A percentile compares a stretch with the other conserved stretches of the same genome.
These are phyloP conservation scores for Trichoderma reesei DNA, from an alignment of 495 filamentous ascomycete genomes.

Conservation along the genomic window DNA sequence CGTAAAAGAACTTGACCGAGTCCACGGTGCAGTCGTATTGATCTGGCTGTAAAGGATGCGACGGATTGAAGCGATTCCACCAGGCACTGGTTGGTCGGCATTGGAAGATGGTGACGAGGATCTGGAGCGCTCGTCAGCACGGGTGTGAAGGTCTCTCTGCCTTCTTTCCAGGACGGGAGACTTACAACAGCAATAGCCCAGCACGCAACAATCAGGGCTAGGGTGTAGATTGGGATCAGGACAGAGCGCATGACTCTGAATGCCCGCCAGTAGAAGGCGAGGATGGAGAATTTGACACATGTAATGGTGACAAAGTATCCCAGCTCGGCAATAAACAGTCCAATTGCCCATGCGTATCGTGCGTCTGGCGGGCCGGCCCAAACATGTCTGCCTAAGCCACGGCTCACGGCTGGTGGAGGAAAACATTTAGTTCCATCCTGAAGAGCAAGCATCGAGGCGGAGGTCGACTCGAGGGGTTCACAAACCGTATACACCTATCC, in stretches of 20 bases:
- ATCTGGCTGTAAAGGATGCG: background rate
- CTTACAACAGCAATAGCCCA: slow-evolving; percentile 3
- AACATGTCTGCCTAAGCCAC: background rate
- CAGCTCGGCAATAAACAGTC: background rate
- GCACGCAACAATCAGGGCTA: background rate
- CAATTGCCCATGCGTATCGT: background rate
- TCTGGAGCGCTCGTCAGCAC: background rate
- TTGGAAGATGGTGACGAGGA: slow-evolving; percentile 1
- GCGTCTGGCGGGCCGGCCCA: slow-evolving; percentile 1
- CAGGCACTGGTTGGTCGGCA: background rate
- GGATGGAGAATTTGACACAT: slow-evolving; percentile 1
- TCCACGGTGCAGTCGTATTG: background rate
- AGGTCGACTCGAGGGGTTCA: background rate
- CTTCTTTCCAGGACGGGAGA: background rate
- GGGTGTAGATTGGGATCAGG: background rate
- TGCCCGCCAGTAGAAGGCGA: background rate
- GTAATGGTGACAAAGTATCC: background rate
- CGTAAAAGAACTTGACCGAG: slow-evolving; percentile 4
- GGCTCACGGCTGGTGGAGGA: background rate
- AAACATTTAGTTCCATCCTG: background rate
- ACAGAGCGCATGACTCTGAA: background rate
- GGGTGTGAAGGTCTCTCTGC: background rate
- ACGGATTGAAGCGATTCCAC: background rate
- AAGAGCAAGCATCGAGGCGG: background rate
- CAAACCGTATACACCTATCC: background rate